Base-by-base conservation (phyloP, 2,329 filamentous ascomycete species). In the Laburnicola sp. region DNA sequence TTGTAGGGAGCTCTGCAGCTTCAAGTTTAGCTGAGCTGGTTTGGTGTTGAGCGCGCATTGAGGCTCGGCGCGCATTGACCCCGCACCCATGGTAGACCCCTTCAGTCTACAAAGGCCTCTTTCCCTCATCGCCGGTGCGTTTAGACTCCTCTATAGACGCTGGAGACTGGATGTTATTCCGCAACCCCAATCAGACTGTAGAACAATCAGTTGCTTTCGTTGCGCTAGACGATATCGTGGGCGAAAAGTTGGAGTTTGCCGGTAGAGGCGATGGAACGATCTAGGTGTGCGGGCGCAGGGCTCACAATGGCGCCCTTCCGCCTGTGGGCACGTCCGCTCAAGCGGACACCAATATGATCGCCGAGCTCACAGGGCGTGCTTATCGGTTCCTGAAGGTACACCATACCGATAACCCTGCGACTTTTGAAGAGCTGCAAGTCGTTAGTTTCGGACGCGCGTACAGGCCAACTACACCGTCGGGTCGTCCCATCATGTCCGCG, bases 181-280 rank as follows among this genome's bases (percentile, higher is more conserved):
- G 39, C 4, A 42, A 42, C 22, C 22, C 32, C 21, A 46, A 30
- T 22, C 32, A 5, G 6, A 28, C 34, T 21, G 26, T 30, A 28
- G 34, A 27, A n/a, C 10, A 27, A 3, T 42, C 39, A 16, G n/a
- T 28, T 7, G 39, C 34, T 4, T 46, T 46, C 23, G 34, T 46
- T 5, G 35, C 25, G 22, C 28, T 46, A 22, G 26, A 38, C 16
- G 34, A 46, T 37, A 28, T 46, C 22, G 32, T 46, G 8, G 21
- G 34, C 32, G 31, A 36, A 21, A 46, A 46, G 26, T 34, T 46
- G 6, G 44, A 46, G 16, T 46, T 46, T 21, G 35, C 44, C 22
- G 44, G 44, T n/a, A 31, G 44, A 4, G 32, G 27, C 26, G 44
- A 46, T 28, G 44, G 32, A 28, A 46, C 44, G 9, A 38, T 46